phyloP scores from a whole-genome alignment of 257 asterid species.

The Scutellaria galericulata region DNA sequence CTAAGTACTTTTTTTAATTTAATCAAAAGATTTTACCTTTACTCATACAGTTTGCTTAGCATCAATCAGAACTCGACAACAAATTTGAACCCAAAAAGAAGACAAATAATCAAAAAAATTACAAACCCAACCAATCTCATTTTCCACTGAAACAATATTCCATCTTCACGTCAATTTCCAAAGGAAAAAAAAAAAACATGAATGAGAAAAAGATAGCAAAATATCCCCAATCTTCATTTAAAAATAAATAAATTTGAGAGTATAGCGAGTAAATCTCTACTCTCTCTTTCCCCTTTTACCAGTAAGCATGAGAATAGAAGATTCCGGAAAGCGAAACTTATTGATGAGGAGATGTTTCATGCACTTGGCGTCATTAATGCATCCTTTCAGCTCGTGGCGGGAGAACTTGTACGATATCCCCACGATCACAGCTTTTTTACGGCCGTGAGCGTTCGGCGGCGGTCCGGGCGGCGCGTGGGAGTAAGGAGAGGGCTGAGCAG shows the following conservation, averaged over 20 bases:
- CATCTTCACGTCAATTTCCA: background rate
- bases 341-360: slow-evolving; percentile 75
- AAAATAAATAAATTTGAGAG: background rate
- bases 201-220: slow-evolving; percentile 12
- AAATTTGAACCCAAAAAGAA: background rate
- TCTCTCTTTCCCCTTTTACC: slow-evolving; percentile 50
- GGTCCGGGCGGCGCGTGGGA: slow-evolving; percentile 76
- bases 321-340: slow-evolving; percentile 82
- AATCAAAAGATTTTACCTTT: background rate
- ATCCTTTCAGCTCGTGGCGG: slow-evolving; percentile 89
- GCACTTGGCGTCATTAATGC: slow-evolving; percentile 95
- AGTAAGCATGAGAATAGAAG: slow-evolving; percentile 86
- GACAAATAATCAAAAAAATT: background rate
- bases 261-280: slow-evolving; percentile 8
- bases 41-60: slow-evolving; percentile 9
- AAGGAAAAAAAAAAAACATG: background rate
- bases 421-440: slow-evolving; percentile 89
- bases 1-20: background rate
- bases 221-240: background rate
- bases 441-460: slow-evolving; percentile 78
- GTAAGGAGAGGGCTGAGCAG: slow-evolving; percentile 63
- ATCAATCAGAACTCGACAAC: slow-evolving; percentile 10
- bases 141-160: slow-evolving; percentile 25
- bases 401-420: slow-evolving; percentile 82
- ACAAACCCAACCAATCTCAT: background rate